phyloP scores from a whole-genome alignment of 2,329 filamentous ascomycete species.

The Hymenoscyphus salicellus region DNA sequence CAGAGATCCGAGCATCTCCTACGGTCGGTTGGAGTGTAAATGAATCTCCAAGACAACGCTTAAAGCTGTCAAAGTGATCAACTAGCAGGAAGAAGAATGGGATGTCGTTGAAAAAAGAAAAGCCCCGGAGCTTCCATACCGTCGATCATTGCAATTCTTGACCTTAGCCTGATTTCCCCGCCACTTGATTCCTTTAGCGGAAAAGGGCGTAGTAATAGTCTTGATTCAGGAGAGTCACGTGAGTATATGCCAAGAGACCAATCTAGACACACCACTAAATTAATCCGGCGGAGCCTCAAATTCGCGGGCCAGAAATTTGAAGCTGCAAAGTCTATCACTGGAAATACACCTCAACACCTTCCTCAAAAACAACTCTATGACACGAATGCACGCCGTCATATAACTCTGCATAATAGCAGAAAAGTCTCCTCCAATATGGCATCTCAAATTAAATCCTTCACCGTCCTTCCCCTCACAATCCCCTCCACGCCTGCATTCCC shows the following conservation, averaged over 20 bases:
- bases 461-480: conserved; percentile 33
- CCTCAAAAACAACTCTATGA: conserved; percentile 10
- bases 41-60: background rate
- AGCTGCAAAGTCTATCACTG: background rate
- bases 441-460: conserved; percentile 32
- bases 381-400: conserved; percentile 4
- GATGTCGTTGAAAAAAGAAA: background rate
- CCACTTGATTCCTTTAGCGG: too few relatives aligned
- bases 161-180: background rate
- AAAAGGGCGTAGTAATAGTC: too few relatives aligned
- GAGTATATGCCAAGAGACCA: background rate
- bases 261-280: background rate
- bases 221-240: too few relatives aligned
- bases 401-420: background rate
- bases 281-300: background rate
- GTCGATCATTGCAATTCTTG: background rate
- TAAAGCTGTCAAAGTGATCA: background rate
- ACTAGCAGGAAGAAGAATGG: background rate
- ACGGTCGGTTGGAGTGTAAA: too few relatives aligned
- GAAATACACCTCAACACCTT: background rate
- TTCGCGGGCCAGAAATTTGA: background rate
- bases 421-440: conserved; percentile 9
- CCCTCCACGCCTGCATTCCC: conserved; percentile 56
- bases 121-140: background rate
- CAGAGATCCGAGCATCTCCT: too few relatives aligned